A percentile compares a stretch with the other conserved stretches of the same genome.
Conservation (phyloP, 768 basidiomycete genomes). For the Tricholoma terreum region DNA sequence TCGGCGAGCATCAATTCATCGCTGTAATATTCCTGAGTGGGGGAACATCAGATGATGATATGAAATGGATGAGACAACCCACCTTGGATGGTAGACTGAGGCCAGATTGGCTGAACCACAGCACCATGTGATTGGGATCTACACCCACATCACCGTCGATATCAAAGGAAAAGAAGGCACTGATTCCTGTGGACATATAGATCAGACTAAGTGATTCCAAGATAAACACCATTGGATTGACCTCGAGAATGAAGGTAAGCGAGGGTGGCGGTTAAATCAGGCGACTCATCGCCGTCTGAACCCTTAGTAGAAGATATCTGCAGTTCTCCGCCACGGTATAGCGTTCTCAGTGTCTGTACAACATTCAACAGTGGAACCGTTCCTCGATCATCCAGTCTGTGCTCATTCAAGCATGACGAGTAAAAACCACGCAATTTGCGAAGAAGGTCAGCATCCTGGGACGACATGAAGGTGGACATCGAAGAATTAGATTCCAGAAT, state of each 20-base stretch:
- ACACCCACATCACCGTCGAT: slow-evolving; percentile 85
- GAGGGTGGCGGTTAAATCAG: slow-evolving; percentile 76
- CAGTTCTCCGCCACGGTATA: slow-evolving; percentile 55
- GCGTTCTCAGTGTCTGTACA: slow-evolving; percentile 53
- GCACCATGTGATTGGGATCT: slow-evolving; percentile 81
- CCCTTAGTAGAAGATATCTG: slow-evolving; percentile 23
- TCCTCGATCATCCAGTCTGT: slow-evolving; percentile 71
- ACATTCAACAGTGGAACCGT: slow-evolving; percentile 67
- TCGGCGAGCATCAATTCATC: slow-evolving; percentile 67
- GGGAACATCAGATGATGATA: neutral
- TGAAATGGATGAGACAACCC: neutral
- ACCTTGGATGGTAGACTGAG: slow-evolving; percentile 90
- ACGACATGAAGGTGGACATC: slow-evolving; percentile 27
- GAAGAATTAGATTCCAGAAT: slow-evolving; percentile 58
- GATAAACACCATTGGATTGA: slow-evolving; percentile 25
- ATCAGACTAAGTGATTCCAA: neutral
- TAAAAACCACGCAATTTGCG: slow-evolving; percentile 73
- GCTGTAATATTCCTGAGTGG: slow-evolving; percentile 78
- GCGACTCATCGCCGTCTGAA: slow-evolving; percentile 28
- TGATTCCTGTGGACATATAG: slow-evolving; percentile 51
- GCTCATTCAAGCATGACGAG: slow-evolving; percentile 78
- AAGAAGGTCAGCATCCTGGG: slow-evolving; percentile 52
- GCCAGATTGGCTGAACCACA: slow-evolving; percentile 81
- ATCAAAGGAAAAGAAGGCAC: slow-evolving; percentile 74
- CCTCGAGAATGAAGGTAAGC: slow-evolving; percentile 88